phyloP scores from a whole-genome alignment of 768 basidiomycete species.

The Trametes villosa region DNA sequence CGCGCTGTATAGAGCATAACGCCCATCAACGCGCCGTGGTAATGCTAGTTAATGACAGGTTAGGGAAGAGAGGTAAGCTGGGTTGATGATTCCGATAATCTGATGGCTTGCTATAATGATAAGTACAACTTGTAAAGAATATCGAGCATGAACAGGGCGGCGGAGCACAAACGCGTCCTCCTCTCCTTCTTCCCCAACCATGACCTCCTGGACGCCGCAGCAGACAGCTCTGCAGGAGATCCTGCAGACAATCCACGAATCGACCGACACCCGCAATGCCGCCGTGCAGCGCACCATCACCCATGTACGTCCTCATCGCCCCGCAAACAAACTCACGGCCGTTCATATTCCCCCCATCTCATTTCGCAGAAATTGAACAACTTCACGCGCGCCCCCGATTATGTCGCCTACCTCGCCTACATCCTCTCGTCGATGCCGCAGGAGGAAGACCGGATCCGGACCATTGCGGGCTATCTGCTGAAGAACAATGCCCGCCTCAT shows the following conservation, averaged over 20 bases:
- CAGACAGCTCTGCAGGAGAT: constrained; percentile 90
- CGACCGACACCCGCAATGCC: constrained; percentile 77
- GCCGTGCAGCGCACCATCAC: constrained; percentile 78
- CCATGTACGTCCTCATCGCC: constrained; percentile 54
- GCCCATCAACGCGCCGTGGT: no score
- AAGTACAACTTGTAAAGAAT: constrained; percentile 16
- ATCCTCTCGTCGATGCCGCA: constrained; percentile 80
- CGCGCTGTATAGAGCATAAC: no score
- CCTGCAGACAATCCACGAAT: constrained; percentile 87
- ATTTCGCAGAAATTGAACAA: constrained; percentile 76
- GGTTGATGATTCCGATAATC: not conserved
- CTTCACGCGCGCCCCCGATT: constrained; percentile 89
- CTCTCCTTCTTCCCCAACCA: constrained; percentile 33
- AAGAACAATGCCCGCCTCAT: constrained; percentile 93
- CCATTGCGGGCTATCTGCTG: constrained; percentile 94
- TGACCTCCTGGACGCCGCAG: constrained; percentile 81
- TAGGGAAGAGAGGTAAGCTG: no score
- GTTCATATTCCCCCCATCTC: constrained; percentile 25
- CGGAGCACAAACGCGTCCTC: constrained; percentile 25
- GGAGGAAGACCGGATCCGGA: constrained; percentile 92
- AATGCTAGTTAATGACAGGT: no score
- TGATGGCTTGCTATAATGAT: constrained; percentile 12
- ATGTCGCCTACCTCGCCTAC: constrained; percentile 94
- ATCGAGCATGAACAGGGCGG: not conserved
- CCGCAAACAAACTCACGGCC: constrained; percentile 21